Conservation (phyloP, 2,329 filamentous ascomycete species). For the Colletotrichum navitas region DNA sequence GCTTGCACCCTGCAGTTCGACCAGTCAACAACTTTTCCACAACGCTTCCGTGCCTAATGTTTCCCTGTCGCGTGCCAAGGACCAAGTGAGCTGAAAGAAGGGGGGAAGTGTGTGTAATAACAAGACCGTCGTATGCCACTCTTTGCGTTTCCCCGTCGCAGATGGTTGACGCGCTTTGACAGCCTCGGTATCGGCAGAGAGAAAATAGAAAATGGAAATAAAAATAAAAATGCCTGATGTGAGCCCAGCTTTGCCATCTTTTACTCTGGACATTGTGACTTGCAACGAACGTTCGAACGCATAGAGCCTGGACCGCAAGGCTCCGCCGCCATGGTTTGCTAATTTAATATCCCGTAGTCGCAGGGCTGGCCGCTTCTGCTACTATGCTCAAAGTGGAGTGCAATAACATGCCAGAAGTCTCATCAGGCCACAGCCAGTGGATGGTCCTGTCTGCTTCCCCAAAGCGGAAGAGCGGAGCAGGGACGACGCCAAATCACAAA, state of each 20-base stretch:
- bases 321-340: constrained; percentile 21
- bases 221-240: too few species aligned
- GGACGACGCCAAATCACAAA: constrained; percentile 25
- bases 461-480: neutral
- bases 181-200: neutral
- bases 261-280: neutral
- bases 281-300: neutral
- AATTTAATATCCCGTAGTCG: constrained; percentile 25
- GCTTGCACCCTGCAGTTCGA: constrained; percentile 25
- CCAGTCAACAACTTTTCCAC: neutral
- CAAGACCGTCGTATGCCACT: constrained; percentile 1
- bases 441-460: constrained; percentile 5
- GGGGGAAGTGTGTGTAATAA: neutral
- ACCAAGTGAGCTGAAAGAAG: constrained; percentile 20
- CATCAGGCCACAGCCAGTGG: neutral
- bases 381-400: constrained; percentile 29
- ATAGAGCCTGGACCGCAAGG: neutral
- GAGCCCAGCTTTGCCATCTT: neutral
- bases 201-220: too few species aligned
- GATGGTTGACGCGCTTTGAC: constrained; percentile 8
- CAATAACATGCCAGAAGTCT: constrained; percentile 26
- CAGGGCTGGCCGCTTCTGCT: constrained; percentile 25
- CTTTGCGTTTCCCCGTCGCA: neutral
- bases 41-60: neutral
- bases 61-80: constrained; percentile 34